Base-by-base conservation (phyloP, 345 rosid species). In the Linum lewisii region DNA sequence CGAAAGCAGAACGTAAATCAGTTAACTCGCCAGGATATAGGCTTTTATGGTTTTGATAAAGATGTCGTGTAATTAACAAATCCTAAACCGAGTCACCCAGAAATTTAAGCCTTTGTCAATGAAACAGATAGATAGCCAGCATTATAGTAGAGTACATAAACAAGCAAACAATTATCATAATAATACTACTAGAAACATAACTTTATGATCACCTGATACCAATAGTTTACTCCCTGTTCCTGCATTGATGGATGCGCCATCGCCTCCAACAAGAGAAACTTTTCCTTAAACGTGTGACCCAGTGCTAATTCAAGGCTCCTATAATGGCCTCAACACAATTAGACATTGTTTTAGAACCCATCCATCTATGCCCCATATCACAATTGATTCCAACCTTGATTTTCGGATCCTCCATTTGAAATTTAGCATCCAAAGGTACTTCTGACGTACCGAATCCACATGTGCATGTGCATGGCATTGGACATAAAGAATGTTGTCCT, bases 11-110 rank as follows among this genome's bases (percentile, higher is more conserved):
- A 34, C 97, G 95, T 68, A 93, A 77, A 64, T 85, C 95, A 0
- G 95, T 93, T 88, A 93, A 72, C 70, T 82, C 87, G 52, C 99
- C 99, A 23, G 95, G 97, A 61, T 91, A 84, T 14, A 82, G 70
- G 42, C 75, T 67, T 10, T 67, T 42, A 65, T 93, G 80, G 59
- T 67, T 78, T 75, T 80, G 77, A 72, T 84, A 93, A 45, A 86
- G 89, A 74, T 93, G 82, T 66, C 65, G 56, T 21, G 97, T 93
- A 54, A 93, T 89, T 29, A 89, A 85, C 80, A 89, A 66, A 73
- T 89, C 97, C 76, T 85, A 75, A 5, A 78, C 94, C 57, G 95
- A 76, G 63, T 93, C 95, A 0, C 97, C 97, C 2, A 93, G 97
- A 79, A 84, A 93, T 77, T 93, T 97, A 68, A 87, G 85, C 74